These are phyloP conservation scores for Mucor circinelloides DNA, from an alignment of 371 early-diverging fungal genomes.

Conservation along the genomic window DNA sequence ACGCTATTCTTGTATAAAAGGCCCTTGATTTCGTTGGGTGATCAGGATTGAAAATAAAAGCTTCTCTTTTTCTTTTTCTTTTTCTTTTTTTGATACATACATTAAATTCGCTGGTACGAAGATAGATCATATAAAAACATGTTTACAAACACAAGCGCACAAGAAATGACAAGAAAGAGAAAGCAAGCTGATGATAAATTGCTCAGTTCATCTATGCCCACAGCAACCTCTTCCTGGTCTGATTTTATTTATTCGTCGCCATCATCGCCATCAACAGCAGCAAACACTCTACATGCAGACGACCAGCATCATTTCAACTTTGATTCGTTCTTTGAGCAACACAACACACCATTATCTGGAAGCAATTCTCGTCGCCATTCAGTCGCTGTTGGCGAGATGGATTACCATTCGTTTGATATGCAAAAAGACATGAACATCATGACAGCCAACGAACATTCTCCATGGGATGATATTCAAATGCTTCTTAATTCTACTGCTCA, in stretches of 20 bases:
- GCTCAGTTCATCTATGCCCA: slow-evolving; percentile 20
- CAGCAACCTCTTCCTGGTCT: slow-evolving; percentile 27
- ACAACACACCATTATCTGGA: slow-evolving; percentile 12
- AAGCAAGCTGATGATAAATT: slow-evolving; percentile 20
- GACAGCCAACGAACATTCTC: slow-evolving; percentile 3
- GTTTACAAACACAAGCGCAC: background rate
- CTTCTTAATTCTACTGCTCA: slow-evolving; percentile 7
- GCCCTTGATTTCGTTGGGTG: background rate
- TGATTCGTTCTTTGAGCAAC: slow-evolving; percentile 22
- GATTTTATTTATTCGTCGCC: slow-evolving; percentile 40
- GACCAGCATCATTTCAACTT: slow-evolving; percentile 3
- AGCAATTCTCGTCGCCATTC: slow-evolving; percentile 31
- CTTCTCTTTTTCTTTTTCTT: background rate
- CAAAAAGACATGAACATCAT: slow-evolving; percentile 16
- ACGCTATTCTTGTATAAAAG: slow-evolving; percentile 6
- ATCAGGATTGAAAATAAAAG: too few relatives aligned
- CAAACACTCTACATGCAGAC: slow-evolving; percentile 2
- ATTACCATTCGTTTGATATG: slow-evolving; percentile 27
- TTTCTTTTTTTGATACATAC: background rate
- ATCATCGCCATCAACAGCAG: slow-evolving; percentile 26
- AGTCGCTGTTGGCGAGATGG: slow-evolving; percentile 32
- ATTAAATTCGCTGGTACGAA: slow-evolving; percentile 18
- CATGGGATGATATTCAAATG: slow-evolving; percentile 14
- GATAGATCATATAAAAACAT: slow-evolving; percentile 15
- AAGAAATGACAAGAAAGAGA: slow-evolving; percentile 20